Conservation (phyloP, 208 protist genomes). For the Leishmania aethiopica region DNA sequence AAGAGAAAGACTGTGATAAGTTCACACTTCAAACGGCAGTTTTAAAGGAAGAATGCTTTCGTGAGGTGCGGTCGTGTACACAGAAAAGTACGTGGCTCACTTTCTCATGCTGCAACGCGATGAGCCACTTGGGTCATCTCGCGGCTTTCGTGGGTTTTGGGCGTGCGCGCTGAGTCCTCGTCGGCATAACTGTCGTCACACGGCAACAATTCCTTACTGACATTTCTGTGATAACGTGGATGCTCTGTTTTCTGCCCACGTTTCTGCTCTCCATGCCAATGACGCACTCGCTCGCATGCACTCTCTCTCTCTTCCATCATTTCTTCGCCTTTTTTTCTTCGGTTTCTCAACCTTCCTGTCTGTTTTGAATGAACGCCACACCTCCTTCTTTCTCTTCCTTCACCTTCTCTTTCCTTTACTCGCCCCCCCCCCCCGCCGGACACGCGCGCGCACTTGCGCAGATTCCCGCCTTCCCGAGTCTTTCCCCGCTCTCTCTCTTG, state of each 20-base stretch:
- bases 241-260: background rate
- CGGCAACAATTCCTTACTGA: background rate
- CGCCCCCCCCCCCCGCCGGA: background rate
- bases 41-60: background rate
- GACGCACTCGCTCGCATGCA: background rate
- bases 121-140: background rate
- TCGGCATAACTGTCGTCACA: background rate
- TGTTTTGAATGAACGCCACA: background rate
- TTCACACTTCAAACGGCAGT: background rate
- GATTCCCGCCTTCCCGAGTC: conserved; percentile 12
- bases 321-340: background rate
- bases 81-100: background rate
- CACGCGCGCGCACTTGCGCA: background rate
- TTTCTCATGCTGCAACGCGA: background rate
- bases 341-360: background rate
- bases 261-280: background rate
- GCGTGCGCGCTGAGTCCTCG: background rate
- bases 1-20: background rate
- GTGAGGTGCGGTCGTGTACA: background rate
- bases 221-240: background rate
- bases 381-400: background rate
- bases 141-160: background rate
- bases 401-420: background rate
- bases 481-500: background rate
- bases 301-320: background rate